Base-by-base conservation (phyloP, 2,329 filamentous ascomycete genomes). In the Alternaria ethzedia region DNA sequence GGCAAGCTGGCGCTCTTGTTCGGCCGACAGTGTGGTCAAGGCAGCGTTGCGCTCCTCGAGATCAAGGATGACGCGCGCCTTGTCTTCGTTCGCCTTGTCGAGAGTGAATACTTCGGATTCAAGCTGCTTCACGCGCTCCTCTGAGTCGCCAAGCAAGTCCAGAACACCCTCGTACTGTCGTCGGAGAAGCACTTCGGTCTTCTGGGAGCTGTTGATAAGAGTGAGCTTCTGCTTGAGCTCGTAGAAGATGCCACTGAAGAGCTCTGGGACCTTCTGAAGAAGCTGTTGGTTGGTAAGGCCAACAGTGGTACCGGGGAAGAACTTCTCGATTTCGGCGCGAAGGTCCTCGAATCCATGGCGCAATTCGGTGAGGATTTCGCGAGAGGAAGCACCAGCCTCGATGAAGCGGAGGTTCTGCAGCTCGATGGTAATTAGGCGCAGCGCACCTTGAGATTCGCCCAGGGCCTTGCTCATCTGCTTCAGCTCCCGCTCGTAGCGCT, bases 391-490 rank as follows among this genome's bases (percentile, higher is more conserved):
- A 15, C 79, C 78, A 2, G 73, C 68, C 13, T 74, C 71, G 6
- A 80, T 69, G 63, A 84, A 80, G 25, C 82, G 78, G 17, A 84
- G 77, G 28, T 80, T 80, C 58, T 81, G 75, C 5, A 85, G 72
- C 63, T 84, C 81, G 21, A 84, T 79, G 10, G 78, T 74, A 13
- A 84, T 70, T 43, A 84, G 75, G 28, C 81, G 75, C 4, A 85
- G 74, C 6, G 78, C 74, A 5, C 80, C 76, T 63, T 80, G 78
- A 6, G 80, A 78, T 17, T 82, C 76, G 41, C 80, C 79, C 6
- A 81, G 75, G 58, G 82, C 73, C 12, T 72, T 70, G 50, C 71
- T 76, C 50, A 83, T 71, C 9, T 75, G 72, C 32, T 79, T 66
- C 54, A 85, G 79, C 57, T 82, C 80, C 25, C 79, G 73, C 64